Conservation (phyloP, 306 rosid species). For the Glycine tomentella region DNA sequence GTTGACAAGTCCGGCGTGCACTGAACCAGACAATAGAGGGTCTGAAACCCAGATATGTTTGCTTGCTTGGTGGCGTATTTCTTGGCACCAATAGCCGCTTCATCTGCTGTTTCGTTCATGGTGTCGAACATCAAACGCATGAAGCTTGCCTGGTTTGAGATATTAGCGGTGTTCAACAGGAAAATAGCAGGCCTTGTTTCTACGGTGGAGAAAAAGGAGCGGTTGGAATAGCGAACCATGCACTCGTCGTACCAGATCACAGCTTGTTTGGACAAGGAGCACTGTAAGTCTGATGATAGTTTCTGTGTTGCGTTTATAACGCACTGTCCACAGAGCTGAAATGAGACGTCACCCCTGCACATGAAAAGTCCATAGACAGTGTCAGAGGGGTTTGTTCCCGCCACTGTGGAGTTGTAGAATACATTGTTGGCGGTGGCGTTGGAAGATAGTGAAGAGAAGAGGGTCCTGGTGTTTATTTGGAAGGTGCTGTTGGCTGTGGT, state of each 20-base stretch:
- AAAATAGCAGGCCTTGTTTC: background rate
- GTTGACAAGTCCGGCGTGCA: constrained; percentile 47
- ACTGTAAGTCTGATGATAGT: background rate
- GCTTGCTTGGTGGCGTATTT: constrained; percentile 39
- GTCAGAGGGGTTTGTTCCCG: constrained; percentile 27
- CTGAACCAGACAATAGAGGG: constrained; percentile 40
- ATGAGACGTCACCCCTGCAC: constrained; percentile 44
- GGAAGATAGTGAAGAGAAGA: constrained; percentile 48
- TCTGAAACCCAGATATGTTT: constrained; percentile 39
- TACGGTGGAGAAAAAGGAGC: constrained; percentile 39
- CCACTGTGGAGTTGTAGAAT: constrained; percentile 42
- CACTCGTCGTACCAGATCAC: constrained; percentile 50
- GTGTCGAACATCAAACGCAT: constrained; percentile 26
- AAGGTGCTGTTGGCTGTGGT: constrained; percentile 49
- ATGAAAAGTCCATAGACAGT: constrained; percentile 39
- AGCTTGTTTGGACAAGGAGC: constrained; percentile 13
- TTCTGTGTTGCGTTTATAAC: constrained; percentile 13
- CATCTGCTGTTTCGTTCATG: constrained; percentile 35
- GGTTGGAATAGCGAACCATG: constrained; percentile 43
- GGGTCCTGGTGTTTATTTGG: constrained; percentile 39
- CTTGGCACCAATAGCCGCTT: constrained; percentile 34
- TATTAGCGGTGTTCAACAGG: constrained; percentile 13
- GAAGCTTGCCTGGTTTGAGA: constrained; percentile 24
- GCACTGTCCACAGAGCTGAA: constrained; percentile 24
- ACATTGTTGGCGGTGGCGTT: constrained; percentile 35